These are phyloP conservation scores for Suillus discolor DNA, from an alignment of 768 basidiomycete species.

Conservation along the genomic window DNA sequence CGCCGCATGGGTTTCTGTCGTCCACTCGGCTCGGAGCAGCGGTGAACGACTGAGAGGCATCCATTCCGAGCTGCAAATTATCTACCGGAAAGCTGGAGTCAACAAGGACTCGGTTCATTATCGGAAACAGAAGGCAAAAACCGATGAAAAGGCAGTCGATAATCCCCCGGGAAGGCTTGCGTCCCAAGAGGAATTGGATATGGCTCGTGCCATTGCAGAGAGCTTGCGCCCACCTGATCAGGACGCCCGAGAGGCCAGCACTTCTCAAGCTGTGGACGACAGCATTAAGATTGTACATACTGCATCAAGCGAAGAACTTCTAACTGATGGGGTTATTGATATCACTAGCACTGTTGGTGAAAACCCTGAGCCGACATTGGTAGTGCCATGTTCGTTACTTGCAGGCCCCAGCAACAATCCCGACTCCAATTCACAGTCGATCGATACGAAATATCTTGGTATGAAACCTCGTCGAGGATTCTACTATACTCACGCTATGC, in stretches of 20 bases:
- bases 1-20: constrained; percentile 32
- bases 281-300: constrained; percentile 13
- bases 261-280: constrained; percentile 12
- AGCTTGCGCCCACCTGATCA: constrained; percentile 38
- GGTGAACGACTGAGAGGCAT: constrained; percentile 31
- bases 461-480: background rate
- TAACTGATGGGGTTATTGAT: constrained; percentile 16
- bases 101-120: background rate
- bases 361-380: constrained; percentile 31
- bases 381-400: constrained; percentile 31
- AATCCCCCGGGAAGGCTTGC: constrained; percentile 20
- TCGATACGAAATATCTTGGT: background rate
- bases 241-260: constrained; percentile 5
- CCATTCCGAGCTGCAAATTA: constrained; percentile 39
- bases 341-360: constrained; percentile 10
- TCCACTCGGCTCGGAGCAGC: constrained; percentile 17
- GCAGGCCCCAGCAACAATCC: no score
- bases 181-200: constrained; percentile 42
- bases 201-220: constrained; percentile 49
- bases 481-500: background rate
- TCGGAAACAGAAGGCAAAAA: constrained; percentile 13
- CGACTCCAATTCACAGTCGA: background rate
- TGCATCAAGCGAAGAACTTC: constrained; percentile 7
- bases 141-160: constrained; percentile 8
- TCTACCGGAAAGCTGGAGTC: constrained; percentile 38